Percentiles rank a stretch among this genome's conserved stretches.
phyloP scores from a whole-genome alignment of 148 eudicot genomes.

The Pouteria glomerata region DNA sequence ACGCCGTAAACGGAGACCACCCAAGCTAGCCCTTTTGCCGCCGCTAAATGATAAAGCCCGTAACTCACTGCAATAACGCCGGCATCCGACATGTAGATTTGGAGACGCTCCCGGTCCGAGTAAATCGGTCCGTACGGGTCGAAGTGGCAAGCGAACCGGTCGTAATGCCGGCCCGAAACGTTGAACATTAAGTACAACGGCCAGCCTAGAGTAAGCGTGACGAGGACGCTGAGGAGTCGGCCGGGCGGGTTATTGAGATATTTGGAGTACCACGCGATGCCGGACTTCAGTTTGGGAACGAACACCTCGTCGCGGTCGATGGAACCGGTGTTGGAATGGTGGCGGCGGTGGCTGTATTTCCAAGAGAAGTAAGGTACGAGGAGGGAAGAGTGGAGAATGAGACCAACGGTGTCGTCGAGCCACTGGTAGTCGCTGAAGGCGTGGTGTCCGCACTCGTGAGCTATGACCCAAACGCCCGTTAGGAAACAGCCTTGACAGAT shows the following conservation, averaged over 20 bases:
- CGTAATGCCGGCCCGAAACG: conserved; percentile 65
- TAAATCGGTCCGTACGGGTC: conserved; percentile 80
- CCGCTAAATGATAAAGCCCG: conserved; percentile 46
- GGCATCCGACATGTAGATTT: conserved; percentile 58
- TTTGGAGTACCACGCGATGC: conserved; percentile 41
- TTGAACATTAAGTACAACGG: conserved; percentile 72
- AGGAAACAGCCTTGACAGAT: conserved; percentile 48
- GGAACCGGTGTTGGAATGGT: conserved; percentile 86
- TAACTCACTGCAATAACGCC: conserved; percentile 48
- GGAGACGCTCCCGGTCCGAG: conserved; percentile 56
- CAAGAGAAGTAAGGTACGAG: conserved; percentile 86
- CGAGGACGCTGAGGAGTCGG: conserved; percentile 35
- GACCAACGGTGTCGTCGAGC: conserved; percentile 73
- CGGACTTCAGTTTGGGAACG: conserved; percentile 53
- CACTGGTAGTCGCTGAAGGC: conserved; percentile 65
- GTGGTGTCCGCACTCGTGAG: conserved; percentile 72
- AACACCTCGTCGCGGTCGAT: conserved; percentile 82
- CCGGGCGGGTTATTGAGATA: conserved; percentile 76
- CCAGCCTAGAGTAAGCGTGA: conserved; percentile 71
- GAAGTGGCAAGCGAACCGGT: conserved; percentile 72
- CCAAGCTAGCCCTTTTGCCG: conserved; percentile 58
- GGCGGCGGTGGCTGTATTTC: conserved; percentile 88
- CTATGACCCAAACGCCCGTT: conserved; percentile 59
- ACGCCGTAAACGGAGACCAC: conserved; percentile 57
- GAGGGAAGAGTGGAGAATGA: conserved; percentile 72